phyloP scores from a whole-genome alignment of 768 basidiomycete genomes.

The Auricularia cornea region DNA sequence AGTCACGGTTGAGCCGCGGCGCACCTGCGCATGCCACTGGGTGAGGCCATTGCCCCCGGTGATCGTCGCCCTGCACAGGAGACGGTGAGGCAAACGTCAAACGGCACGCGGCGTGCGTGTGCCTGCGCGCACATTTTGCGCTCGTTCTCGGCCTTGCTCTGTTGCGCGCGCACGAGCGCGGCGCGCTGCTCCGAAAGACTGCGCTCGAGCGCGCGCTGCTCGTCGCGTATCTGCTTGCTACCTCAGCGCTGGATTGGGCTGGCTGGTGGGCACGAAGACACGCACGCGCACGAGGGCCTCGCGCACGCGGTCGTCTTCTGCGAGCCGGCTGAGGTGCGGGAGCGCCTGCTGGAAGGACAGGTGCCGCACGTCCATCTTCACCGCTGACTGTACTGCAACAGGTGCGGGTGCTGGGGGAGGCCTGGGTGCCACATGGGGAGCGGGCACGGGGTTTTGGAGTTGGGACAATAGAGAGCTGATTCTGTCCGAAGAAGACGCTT shows the following conservation, averaged over 20 bases:
- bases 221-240: slow-evolving; percentile 63
- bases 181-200: slow-evolving; percentile 61
- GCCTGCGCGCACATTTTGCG: slow-evolving; percentile 62
- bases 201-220: slow-evolving; percentile 62
- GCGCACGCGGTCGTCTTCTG: slow-evolving; percentile 45
- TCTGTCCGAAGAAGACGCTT: slow-evolving; percentile 25
- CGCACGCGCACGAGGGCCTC: slow-evolving; percentile 44
- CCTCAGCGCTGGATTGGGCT: no score
- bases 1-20: slow-evolving; percentile 17
- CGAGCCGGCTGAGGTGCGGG: slow-evolving; percentile 52
- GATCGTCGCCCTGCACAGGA: slow-evolving; percentile 47
- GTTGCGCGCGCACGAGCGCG: slow-evolving; percentile 53
- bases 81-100: neutral
- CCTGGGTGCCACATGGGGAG: neutral
- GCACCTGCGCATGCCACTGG: slow-evolving; percentile 60
- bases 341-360: slow-evolving; percentile 65
- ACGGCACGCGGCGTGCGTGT: neutral
- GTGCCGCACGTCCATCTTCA: slow-evolving; percentile 33
- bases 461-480: slow-evolving; percentile 62
- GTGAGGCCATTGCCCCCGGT: slow-evolving; percentile 51
- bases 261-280: no score
- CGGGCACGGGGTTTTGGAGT: slow-evolving; percentile 30
- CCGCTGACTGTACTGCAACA: neutral
- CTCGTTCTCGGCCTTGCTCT: slow-evolving; percentile 62
- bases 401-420: neutral